Evolutionary conservation across 23 red algal species (phyloP), one percentile per base, ranked within the genome.

Genomic region (Gracilaria domingensis): DNA sequence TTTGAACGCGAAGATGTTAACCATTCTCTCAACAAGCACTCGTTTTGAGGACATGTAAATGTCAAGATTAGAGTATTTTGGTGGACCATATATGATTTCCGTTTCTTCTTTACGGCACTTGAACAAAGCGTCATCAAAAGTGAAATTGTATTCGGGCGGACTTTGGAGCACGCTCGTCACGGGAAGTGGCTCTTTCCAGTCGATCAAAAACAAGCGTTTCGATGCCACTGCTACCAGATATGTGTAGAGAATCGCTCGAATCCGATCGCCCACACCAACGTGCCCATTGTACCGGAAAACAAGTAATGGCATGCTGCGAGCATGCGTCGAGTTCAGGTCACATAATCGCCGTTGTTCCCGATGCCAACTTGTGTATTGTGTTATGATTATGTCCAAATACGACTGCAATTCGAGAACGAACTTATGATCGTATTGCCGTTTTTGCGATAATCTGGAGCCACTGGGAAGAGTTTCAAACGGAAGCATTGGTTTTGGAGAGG

Each of bases 221-320:
- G 84, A 88, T 20, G 69, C 47, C 21, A 88, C 47, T 6, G 84
- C 67, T 55, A 23, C 36, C 23, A 87, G 34, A 58, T 87, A 87
- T 4, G 33, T 12, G 36, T 73, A 44, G 13, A 87, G 13, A 8
- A 87, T 4, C 1, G 66, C 83, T 0, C 83, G 83, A 87, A 87
- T 75, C 29, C 36, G 44, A 75, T 87, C 83, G 8, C 83, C 83
- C 51, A 87, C 37, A 9, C 83, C 83, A n/a, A n/a, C n/a, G n/a
- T n/a, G n/a, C n/a, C n/a, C n/a, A n/a, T n/a, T n/a, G n/a, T n/a
- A 45, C 11, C 5, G 42, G 42, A 45, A 45, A 45, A 45, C 42
- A 45, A 45, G 66, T 88, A 61, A 23, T 64, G 57, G 23, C 35
- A 61, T 82, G 55, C 55, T 82, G 8, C 79, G 32, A 42, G 79